These are phyloP conservation scores for Alternaria sp. DNA, from an alignment of 2,329 filamentous ascomycete species.

Conservation along the genomic window DNA sequence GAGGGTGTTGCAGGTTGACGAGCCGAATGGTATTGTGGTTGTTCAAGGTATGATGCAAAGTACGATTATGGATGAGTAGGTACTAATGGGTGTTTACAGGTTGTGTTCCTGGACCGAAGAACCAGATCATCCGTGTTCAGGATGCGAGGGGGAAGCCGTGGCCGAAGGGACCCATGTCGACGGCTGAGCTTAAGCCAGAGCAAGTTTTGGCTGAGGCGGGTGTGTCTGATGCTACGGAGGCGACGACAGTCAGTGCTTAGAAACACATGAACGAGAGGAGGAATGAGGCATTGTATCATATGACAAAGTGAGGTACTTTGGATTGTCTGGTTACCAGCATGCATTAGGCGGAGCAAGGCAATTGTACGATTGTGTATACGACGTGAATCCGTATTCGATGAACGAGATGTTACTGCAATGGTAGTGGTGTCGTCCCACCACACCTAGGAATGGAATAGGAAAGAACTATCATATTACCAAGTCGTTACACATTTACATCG, in stretches of 20 bases:
- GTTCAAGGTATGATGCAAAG: slow-evolving; percentile 70
- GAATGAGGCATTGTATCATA: slow-evolving; percentile 15
- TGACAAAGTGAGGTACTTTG: background rate
- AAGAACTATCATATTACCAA: background rate
- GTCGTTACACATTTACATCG: background rate
- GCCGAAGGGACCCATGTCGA: slow-evolving; percentile 59
- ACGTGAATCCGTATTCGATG: background rate
- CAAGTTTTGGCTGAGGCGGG: slow-evolving; percentile 14
- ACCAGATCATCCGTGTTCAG: slow-evolving; percentile 81
- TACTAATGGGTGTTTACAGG: slow-evolving; percentile 48
- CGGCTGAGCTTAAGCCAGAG: slow-evolving; percentile 26
- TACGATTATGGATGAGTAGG: background rate
- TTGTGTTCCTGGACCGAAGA: slow-evolving; percentile 85
- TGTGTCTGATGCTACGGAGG: slow-evolving; percentile 15
- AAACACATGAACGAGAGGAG: background rate
- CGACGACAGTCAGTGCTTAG: slow-evolving; percentile 11
- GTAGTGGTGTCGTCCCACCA: background rate
- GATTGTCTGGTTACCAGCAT: background rate
- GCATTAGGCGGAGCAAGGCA: background rate
- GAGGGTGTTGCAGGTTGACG: slow-evolving; percentile 85
- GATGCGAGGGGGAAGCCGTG: slow-evolving; percentile 90
- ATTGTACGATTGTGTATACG: background rate
- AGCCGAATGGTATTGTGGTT: slow-evolving; percentile 84
- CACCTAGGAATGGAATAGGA: background rate
- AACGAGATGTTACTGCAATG: background rate